Base-by-base conservation (phyloP, 495 filamentous ascomycete genomes). In the Talaromyces stipitatus region DNA sequence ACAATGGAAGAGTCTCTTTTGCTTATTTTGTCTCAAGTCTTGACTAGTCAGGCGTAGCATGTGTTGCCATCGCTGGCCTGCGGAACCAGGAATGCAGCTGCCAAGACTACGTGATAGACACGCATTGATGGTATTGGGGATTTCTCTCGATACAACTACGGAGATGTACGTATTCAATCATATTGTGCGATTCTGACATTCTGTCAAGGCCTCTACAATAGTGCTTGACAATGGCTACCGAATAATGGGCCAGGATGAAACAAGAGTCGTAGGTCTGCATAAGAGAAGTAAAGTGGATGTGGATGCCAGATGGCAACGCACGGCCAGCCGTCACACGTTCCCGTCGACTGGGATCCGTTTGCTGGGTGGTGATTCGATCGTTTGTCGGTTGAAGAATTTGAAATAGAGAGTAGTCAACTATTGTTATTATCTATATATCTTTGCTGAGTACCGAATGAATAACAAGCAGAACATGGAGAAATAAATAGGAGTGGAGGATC, bases 1-100 rank as follows among this genome's bases (percentile, higher is more conserved):
- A 41, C 36, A 41, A 41, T 41, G 16, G 32, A 18, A 16, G 36
- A 41, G 18, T 41, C 36, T 41, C n/a, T 9, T 41, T 41, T 41
- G 4, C 36, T 41, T 41, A 16, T 16, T 41, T 41, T 16, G 36
- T 41, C n/a, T 41, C n/a, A 6, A 18, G 36, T 41, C 36, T 8
- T 41, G 36, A 41, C 36, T 18, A 16, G 14, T 38, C 33, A 38
- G 33, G n/a, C 33, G 33, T 16, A 38, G 33, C 16, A 38, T 38
- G n/a, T n/a, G n/a, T n/a, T n/a, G n/a, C n/a, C n/a, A n/a, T n/a
- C n/a, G n/a, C n/a, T 46, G 47, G 4, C 27, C 18, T 52, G 48
- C 48, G 48, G 48, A 52, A 52, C 48, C 50, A 52, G 50, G 50
- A 52, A 52, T 52, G 50, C 50, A 51, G 50, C 50, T 52, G 50